Percentiles rank a stretch among this genome's conserved stretches.
These are phyloP conservation scores for Talaromyces sp. DNA, from an alignment of 2,329 filamentous ascomycete genomes.

Conservation along the genomic window DNA sequence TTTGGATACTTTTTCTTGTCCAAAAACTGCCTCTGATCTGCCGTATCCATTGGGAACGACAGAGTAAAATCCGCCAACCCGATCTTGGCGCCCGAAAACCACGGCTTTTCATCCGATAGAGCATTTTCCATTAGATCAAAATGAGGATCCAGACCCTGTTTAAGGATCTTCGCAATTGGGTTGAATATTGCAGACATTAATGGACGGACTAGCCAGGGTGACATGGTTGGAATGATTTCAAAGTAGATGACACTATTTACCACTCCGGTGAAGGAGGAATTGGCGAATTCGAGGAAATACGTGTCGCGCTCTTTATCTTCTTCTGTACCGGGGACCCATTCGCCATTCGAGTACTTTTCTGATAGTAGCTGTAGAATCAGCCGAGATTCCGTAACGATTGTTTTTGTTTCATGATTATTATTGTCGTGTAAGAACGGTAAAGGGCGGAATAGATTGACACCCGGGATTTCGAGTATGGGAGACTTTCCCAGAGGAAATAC, in stretches of 20 bases:
- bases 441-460: constrained; percentile 11
- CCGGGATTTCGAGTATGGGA: constrained; percentile 24
- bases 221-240: constrained; percentile 22
- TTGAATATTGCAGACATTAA: constrained; percentile 21
- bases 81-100: constrained; percentile 30
- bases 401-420: background rate
- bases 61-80: constrained; percentile 36
- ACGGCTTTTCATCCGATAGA: constrained; percentile 26
- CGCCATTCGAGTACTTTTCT: constrained; percentile 23
- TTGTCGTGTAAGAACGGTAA: constrained; percentile 3
- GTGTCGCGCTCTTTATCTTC: constrained; percentile 23
- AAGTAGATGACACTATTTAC: constrained; percentile 22
- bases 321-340: constrained; percentile 21
- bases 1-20: constrained; percentile 33
- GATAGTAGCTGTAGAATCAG: constrained; percentile 28
- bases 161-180: constrained; percentile 23
- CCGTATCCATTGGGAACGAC: constrained; percentile 34
- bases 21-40: constrained; percentile 29
- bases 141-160: constrained; percentile 20
- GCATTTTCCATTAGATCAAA: constrained; percentile 26
- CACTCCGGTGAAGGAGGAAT: constrained; percentile 20
- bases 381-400: constrained; percentile 25
- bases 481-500: constrained; percentile 27
- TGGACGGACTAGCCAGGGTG: constrained; percentile 24
- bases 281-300: constrained; percentile 28